These are phyloP conservation scores for Neoboletus subvelutipes DNA, from an alignment of 768 basidiomycete species.

Conservation along the genomic window DNA sequence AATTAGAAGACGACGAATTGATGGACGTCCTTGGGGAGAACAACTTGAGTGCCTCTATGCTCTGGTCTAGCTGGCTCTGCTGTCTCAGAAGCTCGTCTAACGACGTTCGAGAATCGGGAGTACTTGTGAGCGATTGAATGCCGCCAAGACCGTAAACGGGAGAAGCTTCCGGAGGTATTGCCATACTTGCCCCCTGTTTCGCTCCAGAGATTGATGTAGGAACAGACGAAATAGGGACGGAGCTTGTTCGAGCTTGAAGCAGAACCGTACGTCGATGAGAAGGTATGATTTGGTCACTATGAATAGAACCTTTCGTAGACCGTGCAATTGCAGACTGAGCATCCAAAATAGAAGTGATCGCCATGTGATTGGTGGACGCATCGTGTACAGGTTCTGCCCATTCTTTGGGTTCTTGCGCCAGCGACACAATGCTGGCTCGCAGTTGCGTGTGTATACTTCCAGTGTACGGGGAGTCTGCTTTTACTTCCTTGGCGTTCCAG, in stretches of 20 bases:
- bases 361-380: slow-evolving; percentile 1
- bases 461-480: slow-evolving; percentile 10
- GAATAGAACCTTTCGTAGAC: slow-evolving; percentile 8
- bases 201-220: not conserved
- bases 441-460: not conserved
- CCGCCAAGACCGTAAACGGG: slow-evolving; percentile 48
- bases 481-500: slow-evolving; percentile 36
- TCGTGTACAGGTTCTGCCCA: slow-evolving; percentile 7
- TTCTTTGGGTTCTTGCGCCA: slow-evolving; percentile 7
- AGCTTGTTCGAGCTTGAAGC: slow-evolving; percentile 1
- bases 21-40: slow-evolving; percentile 34
- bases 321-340: slow-evolving; percentile 3
- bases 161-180: slow-evolving; percentile 27
- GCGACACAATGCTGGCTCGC: slow-evolving; percentile 3
- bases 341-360: slow-evolving; percentile 8
- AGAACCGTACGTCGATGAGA: not conserved
- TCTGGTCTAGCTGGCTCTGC: slow-evolving; percentile 63
- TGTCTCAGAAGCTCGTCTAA: slow-evolving; percentile 56
- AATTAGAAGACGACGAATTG: slow-evolving; percentile 35
- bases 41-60: slow-evolving; percentile 55
- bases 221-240: not conserved
- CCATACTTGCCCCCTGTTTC: not conserved
- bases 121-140: slow-evolving; percentile 18
- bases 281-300: slow-evolving; percentile 2
- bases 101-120: slow-evolving; percentile 33